Conservation (phyloP, 306 rosid species). For the Boehmeria nivea region DNA sequence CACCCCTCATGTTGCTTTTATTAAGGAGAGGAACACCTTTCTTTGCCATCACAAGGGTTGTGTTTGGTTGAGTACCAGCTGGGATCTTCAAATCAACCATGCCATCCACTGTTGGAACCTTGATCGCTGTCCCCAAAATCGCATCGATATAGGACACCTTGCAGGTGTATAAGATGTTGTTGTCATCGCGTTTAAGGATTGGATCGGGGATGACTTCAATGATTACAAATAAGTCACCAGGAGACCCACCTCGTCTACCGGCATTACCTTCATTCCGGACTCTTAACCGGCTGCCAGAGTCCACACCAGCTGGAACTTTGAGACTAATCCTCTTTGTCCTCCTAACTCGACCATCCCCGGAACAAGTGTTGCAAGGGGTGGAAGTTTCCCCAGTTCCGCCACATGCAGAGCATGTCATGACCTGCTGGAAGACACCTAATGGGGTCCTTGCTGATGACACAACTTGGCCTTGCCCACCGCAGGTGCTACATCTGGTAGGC, state of each 20-base stretch:
- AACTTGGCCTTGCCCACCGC: constrained; percentile 98
- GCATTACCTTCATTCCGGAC: constrained; percentile 95
- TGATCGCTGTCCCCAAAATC: constrained; percentile 73
- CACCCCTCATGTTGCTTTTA: constrained; percentile 86
- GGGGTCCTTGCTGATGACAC: constrained; percentile 90
- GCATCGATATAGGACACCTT: constrained; percentile 90
- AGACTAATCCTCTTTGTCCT: constrained; percentile 84
- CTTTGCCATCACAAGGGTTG: constrained; percentile 94
- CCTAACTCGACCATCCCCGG: constrained; percentile 95
- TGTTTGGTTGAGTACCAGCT: constrained; percentile 82
- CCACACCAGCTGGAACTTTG: constrained; percentile 97
- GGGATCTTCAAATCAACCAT: constrained; percentile 69
- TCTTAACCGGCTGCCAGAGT: constrained; percentile 92
- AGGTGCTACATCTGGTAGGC: constrained; percentile 72
- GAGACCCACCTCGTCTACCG: constrained; percentile 82
- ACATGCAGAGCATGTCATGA: constrained; percentile 95
- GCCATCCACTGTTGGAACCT: constrained; percentile 95
- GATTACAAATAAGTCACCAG: constrained; percentile 89
- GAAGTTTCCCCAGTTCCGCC: constrained; percentile 81
- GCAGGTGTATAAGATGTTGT: constrained; percentile 75
- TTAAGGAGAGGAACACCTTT: constrained; percentile 91
- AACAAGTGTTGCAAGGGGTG: constrained; percentile 87
- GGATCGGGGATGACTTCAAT: constrained; percentile 88
- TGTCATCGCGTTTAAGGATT: constrained; percentile 89
- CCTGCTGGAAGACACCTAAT: constrained; percentile 93